phyloP scores from a whole-genome alignment of 2,329 filamentous ascomycete species.

The Nemania bipapillata region DNA sequence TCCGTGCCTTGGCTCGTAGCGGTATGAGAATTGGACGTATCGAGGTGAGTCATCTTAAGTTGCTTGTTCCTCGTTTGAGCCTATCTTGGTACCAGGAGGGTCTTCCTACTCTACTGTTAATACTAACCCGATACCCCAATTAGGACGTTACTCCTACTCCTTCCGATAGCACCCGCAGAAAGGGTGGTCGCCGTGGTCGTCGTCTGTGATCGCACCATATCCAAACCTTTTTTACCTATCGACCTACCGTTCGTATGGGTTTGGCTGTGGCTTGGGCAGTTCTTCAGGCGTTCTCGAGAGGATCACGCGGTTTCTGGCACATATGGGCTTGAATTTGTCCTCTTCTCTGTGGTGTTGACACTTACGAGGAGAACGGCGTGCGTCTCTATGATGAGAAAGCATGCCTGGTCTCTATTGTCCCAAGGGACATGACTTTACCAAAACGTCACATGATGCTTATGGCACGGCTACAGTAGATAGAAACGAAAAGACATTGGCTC shows the following conservation, averaged over 20 bases:
- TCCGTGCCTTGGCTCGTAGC: slow-evolving; percentile 97
- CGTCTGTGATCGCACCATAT: slow-evolving; percentile 80
- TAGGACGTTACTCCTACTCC: slow-evolving; percentile 96
- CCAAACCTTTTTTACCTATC: slow-evolving; percentile 41
- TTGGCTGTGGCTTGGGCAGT: slow-evolving; percentile 52
- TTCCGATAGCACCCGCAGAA: slow-evolving; percentile 98
- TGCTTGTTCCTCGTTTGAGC: not conserved
- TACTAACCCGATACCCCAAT: slow-evolving; percentile 3
- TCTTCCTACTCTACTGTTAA: not conserved
- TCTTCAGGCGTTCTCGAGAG: slow-evolving; percentile 44
- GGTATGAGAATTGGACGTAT: slow-evolving; percentile 99
- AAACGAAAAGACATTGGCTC: slow-evolving; percentile 46
- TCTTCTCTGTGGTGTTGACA: slow-evolving; percentile 70
- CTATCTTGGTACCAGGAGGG: not conserved
- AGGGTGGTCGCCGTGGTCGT: slow-evolving; percentile 99
- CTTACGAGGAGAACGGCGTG: slow-evolving; percentile 77
- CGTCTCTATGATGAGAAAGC: slow-evolving; percentile 52
- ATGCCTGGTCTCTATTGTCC: slow-evolving; percentile 51
- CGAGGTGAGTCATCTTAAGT: slow-evolving; percentile 59
- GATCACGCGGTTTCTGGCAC: slow-evolving; percentile 46
- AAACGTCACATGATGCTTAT: slow-evolving; percentile 52
- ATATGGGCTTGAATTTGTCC: slow-evolving; percentile 59
- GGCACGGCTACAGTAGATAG: slow-evolving; percentile 51
- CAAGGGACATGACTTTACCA: slow-evolving; percentile 45
- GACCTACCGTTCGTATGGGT: slow-evolving; percentile 46